Base-by-base conservation (phyloP, 2,329 filamentous ascomycete species). In the Aquanectria penicillioides region DNA sequence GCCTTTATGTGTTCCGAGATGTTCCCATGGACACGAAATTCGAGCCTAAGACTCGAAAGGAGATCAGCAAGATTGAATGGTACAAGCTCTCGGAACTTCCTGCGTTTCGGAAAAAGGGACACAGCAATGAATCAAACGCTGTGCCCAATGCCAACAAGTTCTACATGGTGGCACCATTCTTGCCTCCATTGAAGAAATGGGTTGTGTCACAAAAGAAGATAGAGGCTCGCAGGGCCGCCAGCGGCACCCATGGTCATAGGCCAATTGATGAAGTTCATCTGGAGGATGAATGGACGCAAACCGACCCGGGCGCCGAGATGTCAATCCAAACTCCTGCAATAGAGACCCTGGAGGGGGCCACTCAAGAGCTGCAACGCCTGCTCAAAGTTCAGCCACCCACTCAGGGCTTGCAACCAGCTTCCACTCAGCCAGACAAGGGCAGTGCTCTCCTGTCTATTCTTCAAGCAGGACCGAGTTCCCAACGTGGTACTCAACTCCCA, bases 41-140 rank as follows among this genome's bases (percentile, higher is more conserved):
- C 71, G 91, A 94, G 74, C 92, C 96, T 4, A 89, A 89, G 67
- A 98, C 95, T 6, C 85, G 96, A 54, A 98, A 98, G 76, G 96
- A 99, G 75, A 99, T 99, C 72, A 97, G 94, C 77, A 96, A 93
- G 77, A 97, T 99, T 59, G 83, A 92, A 73, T 99, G 95, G 95
- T 97, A 96, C 78, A 92, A 89, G 67, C 81, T 99, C 34, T 91
- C 90, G 0, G 93, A 97, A 60, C 83, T 99, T 22, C 94, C 95
- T 1, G 92, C 91, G 0, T 88, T 92, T 69, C 88, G 90, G 74
- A 93, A 90, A 71, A 81, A 81, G 15, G 80, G 80, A 11, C 82
- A 86, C 52, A 73, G 69, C 13, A 83, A 86, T 40, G 83, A 89
- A 47, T 82, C 85, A 11, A 77, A 78, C 25, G 77, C 86, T 11